These are phyloP conservation scores for Magnaporthiopsis incrustans DNA, from an alignment of 2,329 filamentous ascomycete genomes.

Conservation along the genomic window DNA sequence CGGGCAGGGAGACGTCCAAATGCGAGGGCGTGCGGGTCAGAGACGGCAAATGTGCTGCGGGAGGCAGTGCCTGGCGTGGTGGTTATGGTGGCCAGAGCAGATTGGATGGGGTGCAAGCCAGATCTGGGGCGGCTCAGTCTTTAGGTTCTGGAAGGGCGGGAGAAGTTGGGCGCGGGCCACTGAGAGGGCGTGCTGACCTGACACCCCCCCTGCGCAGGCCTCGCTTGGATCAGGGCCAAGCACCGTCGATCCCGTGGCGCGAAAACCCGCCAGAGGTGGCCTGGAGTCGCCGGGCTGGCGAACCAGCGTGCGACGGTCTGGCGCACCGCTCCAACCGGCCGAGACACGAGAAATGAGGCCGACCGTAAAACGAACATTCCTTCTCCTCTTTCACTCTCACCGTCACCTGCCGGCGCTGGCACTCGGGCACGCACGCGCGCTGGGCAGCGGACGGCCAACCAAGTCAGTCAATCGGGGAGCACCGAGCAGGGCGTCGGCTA, in stretches of 20 bases:
- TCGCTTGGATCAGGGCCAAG: neutral
- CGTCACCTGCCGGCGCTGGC: too few relatives aligned
- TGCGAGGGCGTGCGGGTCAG: neutral
- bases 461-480: too few relatives aligned
- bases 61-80: neutral
- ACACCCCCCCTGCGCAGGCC: neutral
- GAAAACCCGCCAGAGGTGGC: neutral
- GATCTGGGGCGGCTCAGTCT: conserved; percentile 4
- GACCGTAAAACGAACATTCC: too few relatives aligned
- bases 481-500: neutral
- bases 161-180: neutral
- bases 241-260: neutral
- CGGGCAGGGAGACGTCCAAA: neutral
- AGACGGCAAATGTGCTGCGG: neutral
- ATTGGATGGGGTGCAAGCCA: conserved; percentile 2
- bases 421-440: too few relatives aligned
- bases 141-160: conserved; percentile 8
- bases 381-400: too few relatives aligned
- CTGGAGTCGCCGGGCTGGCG: too few relatives aligned
- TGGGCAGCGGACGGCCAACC: too few relatives aligned
- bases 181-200: neutral
- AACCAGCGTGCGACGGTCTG: neutral
- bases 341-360: neutral
- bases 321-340: too few relatives aligned
- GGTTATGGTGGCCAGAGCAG: neutral